Conservation (phyloP, 2,329 filamentous ascomycete genomes). For the Nothophaeocryptopus gaeumannii region DNA sequence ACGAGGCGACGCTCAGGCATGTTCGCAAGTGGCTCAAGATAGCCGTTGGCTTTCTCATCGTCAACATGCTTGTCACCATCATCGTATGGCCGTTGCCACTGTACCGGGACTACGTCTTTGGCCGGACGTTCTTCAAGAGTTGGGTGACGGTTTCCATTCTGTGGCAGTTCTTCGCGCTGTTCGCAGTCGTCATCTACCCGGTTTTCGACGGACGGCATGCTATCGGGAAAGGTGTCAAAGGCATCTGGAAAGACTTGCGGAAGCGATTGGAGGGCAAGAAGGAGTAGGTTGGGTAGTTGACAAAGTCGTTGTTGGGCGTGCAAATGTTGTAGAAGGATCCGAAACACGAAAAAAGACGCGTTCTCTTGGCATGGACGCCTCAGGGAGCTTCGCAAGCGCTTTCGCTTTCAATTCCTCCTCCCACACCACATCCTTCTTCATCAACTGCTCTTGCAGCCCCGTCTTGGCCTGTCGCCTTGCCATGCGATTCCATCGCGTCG, state of each 20-base stretch:
- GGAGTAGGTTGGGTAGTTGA: not conserved
- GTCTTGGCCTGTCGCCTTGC: no score
- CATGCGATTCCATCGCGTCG: no score
- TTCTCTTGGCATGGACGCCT: no score
- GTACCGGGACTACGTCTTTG: constrained; percentile 51
- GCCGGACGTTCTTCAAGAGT: constrained; percentile 45
- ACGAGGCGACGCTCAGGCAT: constrained; percentile 23
- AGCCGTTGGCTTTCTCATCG: constrained; percentile 41
- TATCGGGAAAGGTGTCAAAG: constrained; percentile 35
- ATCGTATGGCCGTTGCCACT: constrained; percentile 52
- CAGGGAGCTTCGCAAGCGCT: no score
- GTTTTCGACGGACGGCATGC: constrained; percentile 47
- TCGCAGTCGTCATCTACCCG: constrained; percentile 48
- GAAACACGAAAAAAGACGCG: no score
- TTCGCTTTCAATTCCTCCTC: no score
- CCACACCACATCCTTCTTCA: no score
- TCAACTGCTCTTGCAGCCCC: no score
- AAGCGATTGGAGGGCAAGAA: not conserved
- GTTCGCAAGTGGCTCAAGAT: constrained; percentile 25
- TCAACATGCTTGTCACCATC: constrained; percentile 47
- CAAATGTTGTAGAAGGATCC: no score
- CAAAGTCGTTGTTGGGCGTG: no score
- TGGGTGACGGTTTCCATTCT: constrained; percentile 48
- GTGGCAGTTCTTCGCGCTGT: constrained; percentile 50
- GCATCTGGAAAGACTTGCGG: constrained; percentile 18